These are phyloP conservation scores for Penicillium sp. DNA, from an alignment of 2,329 filamentous ascomycete genomes.

Conservation along the genomic window DNA sequence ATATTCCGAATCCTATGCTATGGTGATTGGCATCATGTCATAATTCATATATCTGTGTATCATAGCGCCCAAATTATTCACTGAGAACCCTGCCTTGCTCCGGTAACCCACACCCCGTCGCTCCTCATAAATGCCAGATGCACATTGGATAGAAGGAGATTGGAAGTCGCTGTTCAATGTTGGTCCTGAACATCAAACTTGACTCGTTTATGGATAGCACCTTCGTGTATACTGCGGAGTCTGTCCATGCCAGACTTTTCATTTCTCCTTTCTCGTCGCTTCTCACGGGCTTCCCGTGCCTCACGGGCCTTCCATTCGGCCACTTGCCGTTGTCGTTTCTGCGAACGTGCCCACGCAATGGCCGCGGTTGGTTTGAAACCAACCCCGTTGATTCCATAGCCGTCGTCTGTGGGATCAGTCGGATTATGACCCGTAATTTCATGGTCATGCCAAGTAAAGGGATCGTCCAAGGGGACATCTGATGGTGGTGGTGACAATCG, in stretches of 20 bases:
- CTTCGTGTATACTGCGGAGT: constrained; percentile 29
- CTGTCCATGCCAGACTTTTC: constrained; percentile 29
- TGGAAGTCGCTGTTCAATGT: neutral
- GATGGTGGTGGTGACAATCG: constrained; percentile 38
- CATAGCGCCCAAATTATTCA: constrained; percentile 21
- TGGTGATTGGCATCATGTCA: constrained; percentile 20
- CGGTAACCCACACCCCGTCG: constrained; percentile 2
- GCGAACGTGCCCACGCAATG: constrained; percentile 57
- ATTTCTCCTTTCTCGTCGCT: constrained; percentile 55
- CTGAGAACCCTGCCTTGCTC: constrained; percentile 3
- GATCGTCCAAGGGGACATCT: constrained; percentile 28
- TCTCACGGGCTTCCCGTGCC: constrained; percentile 59
- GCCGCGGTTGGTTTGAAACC: constrained; percentile 64
- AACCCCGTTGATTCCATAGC: constrained; percentile 64
- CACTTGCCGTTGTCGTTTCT: constrained; percentile 60
- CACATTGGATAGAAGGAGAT: neutral
- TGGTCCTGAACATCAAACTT: constrained; percentile 40
- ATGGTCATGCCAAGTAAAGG: constrained; percentile 57
- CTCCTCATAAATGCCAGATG: constrained; percentile 1
- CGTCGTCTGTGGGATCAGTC: constrained; percentile 60
- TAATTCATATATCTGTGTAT: constrained; percentile 30
- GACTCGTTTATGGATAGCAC: constrained; percentile 41
- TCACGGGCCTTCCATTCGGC: constrained; percentile 62
- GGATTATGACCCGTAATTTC: constrained; percentile 65
- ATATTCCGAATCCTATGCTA: constrained; percentile 22